Conservation (phyloP, 805 yeast species). For the Kuraishia borneana region DNA sequence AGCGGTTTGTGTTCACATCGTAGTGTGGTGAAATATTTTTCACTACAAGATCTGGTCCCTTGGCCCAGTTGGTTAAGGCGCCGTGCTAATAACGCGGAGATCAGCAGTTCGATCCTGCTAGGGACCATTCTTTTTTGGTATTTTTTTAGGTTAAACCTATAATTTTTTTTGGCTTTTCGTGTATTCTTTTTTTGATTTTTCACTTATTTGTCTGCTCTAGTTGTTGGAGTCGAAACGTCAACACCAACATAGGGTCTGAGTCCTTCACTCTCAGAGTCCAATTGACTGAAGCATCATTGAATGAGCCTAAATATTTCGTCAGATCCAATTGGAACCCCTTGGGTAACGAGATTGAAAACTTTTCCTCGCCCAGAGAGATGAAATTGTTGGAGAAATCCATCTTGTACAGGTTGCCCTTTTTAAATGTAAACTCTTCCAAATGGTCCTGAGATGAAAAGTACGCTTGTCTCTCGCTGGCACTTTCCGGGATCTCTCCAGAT, state of each 20-base stretch:
- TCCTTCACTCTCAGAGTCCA: not conserved
- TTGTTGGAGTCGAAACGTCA: not conserved
- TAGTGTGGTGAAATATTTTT: too few relatives aligned
- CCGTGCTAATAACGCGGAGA: slow-evolving; percentile 40
- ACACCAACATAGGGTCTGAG: not conserved
- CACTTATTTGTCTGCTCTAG: too few relatives aligned
- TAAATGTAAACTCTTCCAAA: slow-evolving; percentile 29
- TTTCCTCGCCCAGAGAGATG: slow-evolving; percentile 5
- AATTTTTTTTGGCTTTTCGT: not conserved
- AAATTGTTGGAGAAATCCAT: slow-evolving; percentile 6
- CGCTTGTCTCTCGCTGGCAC: slow-evolving; percentile 26
- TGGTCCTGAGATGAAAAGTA: slow-evolving; percentile 27
- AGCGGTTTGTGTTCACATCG: too few relatives aligned
- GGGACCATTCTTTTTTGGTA: slow-evolving; percentile 39
- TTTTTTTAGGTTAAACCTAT: not conserved
- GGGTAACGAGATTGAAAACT: slow-evolving; percentile 5
- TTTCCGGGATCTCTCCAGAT: slow-evolving; percentile 21
- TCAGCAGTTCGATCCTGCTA: slow-evolving; percentile 86
- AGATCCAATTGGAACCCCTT: slow-evolving; percentile 7
- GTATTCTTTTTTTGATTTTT: too few relatives aligned
- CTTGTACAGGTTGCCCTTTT: slow-evolving; percentile 1
- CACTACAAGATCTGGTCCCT: slow-evolving; percentile 19
- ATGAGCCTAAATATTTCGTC: slow-evolving; percentile 2
- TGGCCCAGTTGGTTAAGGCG: slow-evolving; percentile 36
- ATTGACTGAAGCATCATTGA: not conserved